Evolutionary conservation across 2,329 filamentous ascomycete species (phyloP), one percentile per base, ranked within the genome.

Genomic region (Nemania sp.): DNA sequence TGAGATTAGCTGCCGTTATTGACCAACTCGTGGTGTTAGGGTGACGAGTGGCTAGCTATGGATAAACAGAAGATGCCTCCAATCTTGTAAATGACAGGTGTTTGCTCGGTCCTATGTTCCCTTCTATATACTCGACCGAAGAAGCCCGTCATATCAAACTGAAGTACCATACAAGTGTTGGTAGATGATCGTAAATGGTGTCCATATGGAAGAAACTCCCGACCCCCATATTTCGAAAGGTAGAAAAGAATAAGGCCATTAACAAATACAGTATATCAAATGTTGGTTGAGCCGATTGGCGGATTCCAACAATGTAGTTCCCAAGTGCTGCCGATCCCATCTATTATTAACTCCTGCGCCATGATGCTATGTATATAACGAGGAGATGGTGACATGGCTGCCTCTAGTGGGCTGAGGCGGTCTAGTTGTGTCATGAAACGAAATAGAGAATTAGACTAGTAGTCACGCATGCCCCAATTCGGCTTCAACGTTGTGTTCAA

Each of bases 401-500:
- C 41, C 60, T 54, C 56, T 57, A 51, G 62, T 70, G 62, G 59
- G 64, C 70, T 56, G 60, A 62, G 52, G 60, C 54, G 54, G 38
- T 60, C 55, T 62, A 57, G 64, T 64, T 68, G 52, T 68, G 64
- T 66, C 64, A 57, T 68, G 68, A 70, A 68, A 41, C 49, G 54
- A 65, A 70, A 65, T 20, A 55, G 56, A 64, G 49, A 60, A 62
- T 41, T 53, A 24, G 7, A 67, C 56, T 67, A 70, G 51, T 67
- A 70, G 43, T 60, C 29, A 65, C 86, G 85, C 81, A 89, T 85
- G 71, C 77, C 80, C 88, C 88, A 90, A 60, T 82, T 80, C 51
- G 88, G 88, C 80, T 89, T 90, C 69, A 90, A 82, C 73, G 84
- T 83, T 71, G 89, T 80, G 65, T 83, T 80, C 78, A 95, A 80